Conservation (phyloP, 345 rosid species). For the Toxicodendron radicans region DNA sequence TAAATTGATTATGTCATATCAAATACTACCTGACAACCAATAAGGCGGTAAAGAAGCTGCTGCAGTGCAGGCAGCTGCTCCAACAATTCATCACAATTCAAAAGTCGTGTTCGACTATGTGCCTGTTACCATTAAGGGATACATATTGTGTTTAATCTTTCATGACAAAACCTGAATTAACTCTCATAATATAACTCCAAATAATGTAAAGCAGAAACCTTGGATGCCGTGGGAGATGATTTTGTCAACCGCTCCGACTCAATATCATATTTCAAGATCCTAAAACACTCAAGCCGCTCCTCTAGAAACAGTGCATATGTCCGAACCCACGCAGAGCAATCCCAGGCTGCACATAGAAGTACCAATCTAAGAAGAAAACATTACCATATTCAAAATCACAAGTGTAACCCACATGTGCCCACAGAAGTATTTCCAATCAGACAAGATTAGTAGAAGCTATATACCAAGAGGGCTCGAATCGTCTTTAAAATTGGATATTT, state of each 20-base stretch:
- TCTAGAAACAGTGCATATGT: constrained; percentile 86
- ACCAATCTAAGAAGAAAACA: not conserved
- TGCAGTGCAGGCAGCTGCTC: constrained; percentile 91
- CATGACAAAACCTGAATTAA: not conserved
- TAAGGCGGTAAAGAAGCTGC: constrained; percentile 84
- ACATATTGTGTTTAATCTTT: not conserved
- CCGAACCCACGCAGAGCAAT: constrained; percentile 94
- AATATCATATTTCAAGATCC: constrained; percentile 74
- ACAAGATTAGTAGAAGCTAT: not conserved
- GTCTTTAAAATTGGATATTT: constrained; percentile 91
- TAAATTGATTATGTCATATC: not conserved
- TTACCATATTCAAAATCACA: not conserved
- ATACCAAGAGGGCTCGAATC: constrained; percentile 88
- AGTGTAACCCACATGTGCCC: not conserved
- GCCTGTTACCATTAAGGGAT: constrained; percentile 33
- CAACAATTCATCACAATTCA: constrained; percentile 59
- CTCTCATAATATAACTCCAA: not conserved
- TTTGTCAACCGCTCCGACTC: constrained; percentile 84
- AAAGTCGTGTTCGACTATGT: constrained; percentile 67
- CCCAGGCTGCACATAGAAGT: constrained; percentile 70
- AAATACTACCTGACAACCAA: constrained; percentile 67
- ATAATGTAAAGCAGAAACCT: constrained; percentile 41
- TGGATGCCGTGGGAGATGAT: constrained; percentile 47
- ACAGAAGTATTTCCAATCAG: not conserved
- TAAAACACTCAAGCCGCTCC: constrained; percentile 88